Base-by-base conservation (phyloP, 2,329 filamentous ascomycete species). In the Aspergillus sclerotialis region DNA sequence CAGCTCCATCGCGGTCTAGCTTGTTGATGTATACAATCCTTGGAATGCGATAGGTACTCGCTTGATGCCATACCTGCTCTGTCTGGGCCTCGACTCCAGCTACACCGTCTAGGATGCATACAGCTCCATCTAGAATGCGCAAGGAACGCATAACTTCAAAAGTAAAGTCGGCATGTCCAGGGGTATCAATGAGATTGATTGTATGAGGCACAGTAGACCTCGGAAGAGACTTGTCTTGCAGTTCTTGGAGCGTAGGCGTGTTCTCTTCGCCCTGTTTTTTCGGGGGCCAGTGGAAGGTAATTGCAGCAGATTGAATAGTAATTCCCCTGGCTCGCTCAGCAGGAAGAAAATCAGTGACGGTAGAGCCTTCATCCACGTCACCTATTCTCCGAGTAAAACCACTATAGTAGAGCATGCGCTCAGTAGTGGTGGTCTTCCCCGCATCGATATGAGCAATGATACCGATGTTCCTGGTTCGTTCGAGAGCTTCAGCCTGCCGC, bases 371-470 rank as follows among this genome's bases (percentile, higher is more conserved):
- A 52, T 96, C 90, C 44, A 98, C 92, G 61, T 95, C 89, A 66
- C 92, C 92, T 53, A 95, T 79, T 60, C 89, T 75, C 45, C 85
- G 75, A 7, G 89, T 94, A 42, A 89, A 80, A 31, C 92, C 90
- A 58, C 87, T 93, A 55, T 95, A 94, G 57, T 88, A 96, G 53
- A 98, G 82, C 90, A 96, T 96, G 38, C 92, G 88, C 77, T 98
- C 92, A 3, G 92, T 96, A 0, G 92, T 98, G 0, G 92, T 96
- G 1, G 92, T 98, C 70, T 98, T 98, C 7, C 92, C 92, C 37
- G 92, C 92, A 78, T 96, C 92, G 45, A 98, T 94, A 61, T 98
- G 92, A 39, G 92, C 92, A 60, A 98, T 95, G 48, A 98, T 96
- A 42, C 92, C 92, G 57, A 98, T 95, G 56, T 98, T 98, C 49